These are phyloP conservation scores for Macadamia integrifolia DNA, from an alignment of 164 flowering plant species.

Conservation along the genomic window DNA sequence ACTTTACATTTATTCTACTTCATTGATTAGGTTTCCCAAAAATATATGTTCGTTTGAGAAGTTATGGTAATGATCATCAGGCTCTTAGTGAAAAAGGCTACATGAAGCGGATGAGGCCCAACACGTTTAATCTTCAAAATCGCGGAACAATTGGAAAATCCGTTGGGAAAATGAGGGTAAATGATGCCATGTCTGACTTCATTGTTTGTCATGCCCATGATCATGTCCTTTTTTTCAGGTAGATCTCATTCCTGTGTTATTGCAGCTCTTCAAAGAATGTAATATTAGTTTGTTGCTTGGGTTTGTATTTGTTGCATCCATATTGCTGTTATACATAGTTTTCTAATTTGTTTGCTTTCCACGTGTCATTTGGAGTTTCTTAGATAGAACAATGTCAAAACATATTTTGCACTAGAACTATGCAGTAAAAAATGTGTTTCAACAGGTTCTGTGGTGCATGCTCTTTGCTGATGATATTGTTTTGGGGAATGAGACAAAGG, in stretches of 20 bases:
- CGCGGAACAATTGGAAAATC: slow-evolving; percentile 98
- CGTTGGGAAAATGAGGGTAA: slow-evolving; percentile 88
- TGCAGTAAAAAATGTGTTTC: neutral
- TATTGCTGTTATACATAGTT: too few relatives aligned
- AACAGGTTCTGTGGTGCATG: too few relatives aligned
- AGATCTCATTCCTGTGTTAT: neutral
- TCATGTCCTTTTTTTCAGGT: slow-evolving; percentile 92
- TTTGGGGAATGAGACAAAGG: too few relatives aligned
- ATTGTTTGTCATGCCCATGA: slow-evolving; percentile 89
- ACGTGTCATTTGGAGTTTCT: too few relatives aligned
- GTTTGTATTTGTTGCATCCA: too few relatives aligned
- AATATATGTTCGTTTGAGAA: neutral
- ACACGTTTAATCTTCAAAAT: slow-evolving; percentile 76
- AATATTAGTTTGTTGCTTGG: too few relatives aligned
- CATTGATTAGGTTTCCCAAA: neutral
- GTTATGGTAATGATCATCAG: slow-evolving; percentile 30
- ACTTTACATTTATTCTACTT: neutral
- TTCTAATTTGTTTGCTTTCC: too few relatives aligned
- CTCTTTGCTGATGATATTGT: too few relatives aligned
- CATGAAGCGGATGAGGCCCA: slow-evolving; percentile 87
- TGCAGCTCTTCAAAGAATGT: too few relatives aligned
- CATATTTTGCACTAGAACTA: neutral
- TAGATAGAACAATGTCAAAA: neutral
- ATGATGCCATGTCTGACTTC: slow-evolving; percentile 93
- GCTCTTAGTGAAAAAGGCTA: slow-evolving; percentile 95